A percentile compares a stretch with the other conserved stretches of the same genome.
Conservation (phyloP, 2,329 filamentous ascomycete genomes). For the Calonectria ilicicola region DNA sequence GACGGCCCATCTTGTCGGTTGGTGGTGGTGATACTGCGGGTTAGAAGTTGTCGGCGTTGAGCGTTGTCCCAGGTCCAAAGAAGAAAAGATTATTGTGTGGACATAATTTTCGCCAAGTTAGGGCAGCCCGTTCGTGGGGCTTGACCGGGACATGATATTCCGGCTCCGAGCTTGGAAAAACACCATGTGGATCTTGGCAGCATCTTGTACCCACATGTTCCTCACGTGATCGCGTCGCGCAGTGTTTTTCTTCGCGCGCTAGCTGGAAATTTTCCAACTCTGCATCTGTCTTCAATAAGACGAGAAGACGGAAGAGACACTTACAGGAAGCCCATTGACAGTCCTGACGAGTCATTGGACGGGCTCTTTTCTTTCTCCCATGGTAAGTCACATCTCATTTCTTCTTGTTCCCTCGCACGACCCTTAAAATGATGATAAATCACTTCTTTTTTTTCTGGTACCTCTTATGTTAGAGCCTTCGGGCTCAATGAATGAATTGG, state of each 20-base stretch:
- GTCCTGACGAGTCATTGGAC: not conserved
- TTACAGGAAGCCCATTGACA: not conserved
- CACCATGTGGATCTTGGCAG: not conserved
- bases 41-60: conserved; percentile 42
- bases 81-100: conserved; percentile 51
- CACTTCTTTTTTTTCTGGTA: conserved; percentile 85
- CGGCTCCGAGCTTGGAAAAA: not conserved
- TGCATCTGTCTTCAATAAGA: not conserved
- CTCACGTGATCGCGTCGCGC: conserved; percentile 33
- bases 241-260: conserved; percentile 33
- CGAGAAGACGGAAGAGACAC: not conserved
- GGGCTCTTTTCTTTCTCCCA: not conserved
- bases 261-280: not conserved
- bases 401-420: conserved; percentile 35
- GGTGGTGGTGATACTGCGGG: conserved; percentile 51
- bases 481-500: conserved; percentile 83
- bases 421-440: conserved; percentile 76
- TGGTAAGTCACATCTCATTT: conserved; percentile 49
- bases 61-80: conserved; percentile 38
- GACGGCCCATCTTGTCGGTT: conserved; percentile 85
- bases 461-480: conserved; percentile 91
- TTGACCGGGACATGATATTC: not conserved
- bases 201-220: not conserved
- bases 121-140: conserved; percentile 48
- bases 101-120: conserved; percentile 60